Conservation (phyloP, 352 stramenopile genomes). For the Aphanomyces stellatus region DNA sequence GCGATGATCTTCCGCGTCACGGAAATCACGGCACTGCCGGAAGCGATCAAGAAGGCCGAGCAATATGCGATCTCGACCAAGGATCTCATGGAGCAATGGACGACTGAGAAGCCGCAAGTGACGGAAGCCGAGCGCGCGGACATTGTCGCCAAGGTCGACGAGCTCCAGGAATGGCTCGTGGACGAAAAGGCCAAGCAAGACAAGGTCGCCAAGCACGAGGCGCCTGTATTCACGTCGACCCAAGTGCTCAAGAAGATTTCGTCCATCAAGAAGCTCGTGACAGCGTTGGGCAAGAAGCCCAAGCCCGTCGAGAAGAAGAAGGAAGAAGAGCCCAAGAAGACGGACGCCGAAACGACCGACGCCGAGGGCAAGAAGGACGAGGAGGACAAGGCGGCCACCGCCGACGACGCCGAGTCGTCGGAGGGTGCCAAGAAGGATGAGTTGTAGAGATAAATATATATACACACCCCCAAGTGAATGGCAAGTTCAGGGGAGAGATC, state of each 20-base stretch:
- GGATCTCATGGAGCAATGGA: conserved; percentile 55
- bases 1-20: conserved; percentile 85
- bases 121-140: conserved; percentile 87
- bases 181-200: conserved; percentile 59
- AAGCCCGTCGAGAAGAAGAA: conserved; percentile 36
- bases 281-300: conserved; percentile 73
- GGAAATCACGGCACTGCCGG: conserved; percentile 79
- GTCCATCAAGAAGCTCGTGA: conserved; percentile 75
- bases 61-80: conserved; percentile 56
- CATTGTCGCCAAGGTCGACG: conserved; percentile 77
- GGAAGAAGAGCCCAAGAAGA: conserved; percentile 24
- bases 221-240: conserved; percentile 75
- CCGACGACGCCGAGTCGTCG: conserved; percentile 11
- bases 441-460: too few species aligned
- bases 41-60: conserved; percentile 58
- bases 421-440: conserved; percentile 18
- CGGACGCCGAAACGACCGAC: not conserved
- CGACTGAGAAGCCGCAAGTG: conserved; percentile 62
- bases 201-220: conserved; percentile 53
- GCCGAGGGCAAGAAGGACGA: conserved; percentile 21
- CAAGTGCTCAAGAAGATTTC: conserved; percentile 85
- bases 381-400: conserved; percentile 19
- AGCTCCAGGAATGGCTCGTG: conserved; percentile 76
- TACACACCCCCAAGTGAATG: too few species aligned
- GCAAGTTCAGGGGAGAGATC: too few species aligned